Percentiles rank a stretch among this genome's conserved stretches.
phyloP scores from a whole-genome alignment of 75 land plant genomes.

The Gnetum montanum region DNA sequence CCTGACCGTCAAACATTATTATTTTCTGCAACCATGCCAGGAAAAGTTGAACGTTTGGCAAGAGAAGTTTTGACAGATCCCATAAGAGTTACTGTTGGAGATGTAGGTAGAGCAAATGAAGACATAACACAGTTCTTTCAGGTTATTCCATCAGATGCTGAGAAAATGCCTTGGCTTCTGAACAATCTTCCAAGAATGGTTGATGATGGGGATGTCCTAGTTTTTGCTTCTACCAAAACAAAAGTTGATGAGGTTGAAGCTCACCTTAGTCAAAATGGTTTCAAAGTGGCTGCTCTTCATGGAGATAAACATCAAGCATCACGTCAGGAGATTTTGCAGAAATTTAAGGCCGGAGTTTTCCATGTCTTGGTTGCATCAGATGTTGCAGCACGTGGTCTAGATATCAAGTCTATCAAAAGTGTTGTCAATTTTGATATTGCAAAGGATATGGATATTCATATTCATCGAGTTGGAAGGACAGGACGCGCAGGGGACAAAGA shows the following conservation, averaged over 20 bases:
- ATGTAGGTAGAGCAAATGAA: conserved; percentile 95
- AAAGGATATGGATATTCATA: conserved; percentile 97
- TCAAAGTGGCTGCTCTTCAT: conserved; percentile 90
- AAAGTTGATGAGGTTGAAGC: conserved; percentile 86
- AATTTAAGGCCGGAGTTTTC: conserved; percentile 72
- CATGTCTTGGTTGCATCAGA: conserved; percentile 97
- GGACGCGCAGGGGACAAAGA: conserved; percentile 99
- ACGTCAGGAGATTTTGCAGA: conserved; percentile 86
- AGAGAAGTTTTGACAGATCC: conserved; percentile 89
- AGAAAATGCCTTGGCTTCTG: conserved; percentile 91
- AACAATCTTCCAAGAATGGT: conserved; percentile 65
- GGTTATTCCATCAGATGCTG: conserved; percentile 85
- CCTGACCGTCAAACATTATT: conserved; percentile 96
- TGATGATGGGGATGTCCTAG: conserved; percentile 90
- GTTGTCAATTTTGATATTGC: conserved; percentile 97
- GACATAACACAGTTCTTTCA: conserved; percentile 89
- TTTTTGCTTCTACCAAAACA: conserved; percentile 87
- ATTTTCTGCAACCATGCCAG: conserved; percentile 98
- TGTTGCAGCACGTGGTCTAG: conserved; percentile 98
- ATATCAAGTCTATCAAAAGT: conserved; percentile 94
- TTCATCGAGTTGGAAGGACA: conserved; percentile 96
- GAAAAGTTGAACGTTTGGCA: conserved; percentile 81
- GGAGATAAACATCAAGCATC: conserved; percentile 99
- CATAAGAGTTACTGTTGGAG: conserved; percentile 83
- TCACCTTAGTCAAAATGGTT: conserved; percentile 49